A percentile compares a stretch with the other conserved stretches of the same genome.
Evolutionary conservation across 306 rosid species (phyloP).

Genomic region (Rosa lucieae): DNA sequence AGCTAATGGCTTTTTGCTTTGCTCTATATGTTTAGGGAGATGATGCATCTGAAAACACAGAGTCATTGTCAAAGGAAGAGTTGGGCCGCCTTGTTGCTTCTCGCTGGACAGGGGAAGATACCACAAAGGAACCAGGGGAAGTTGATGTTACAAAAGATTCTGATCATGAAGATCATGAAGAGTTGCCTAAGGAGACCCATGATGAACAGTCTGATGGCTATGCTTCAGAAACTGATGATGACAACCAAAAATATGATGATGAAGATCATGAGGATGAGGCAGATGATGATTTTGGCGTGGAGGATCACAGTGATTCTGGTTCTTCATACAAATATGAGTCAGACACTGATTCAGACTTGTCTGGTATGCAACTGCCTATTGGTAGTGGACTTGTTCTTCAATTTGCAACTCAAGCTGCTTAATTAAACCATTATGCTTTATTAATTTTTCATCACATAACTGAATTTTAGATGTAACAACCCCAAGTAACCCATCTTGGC

Average conservation of each 20-base stretch:
- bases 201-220: conserved; percentile 64
- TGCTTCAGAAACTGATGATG: conserved; percentile 88
- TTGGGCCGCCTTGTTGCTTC: conserved; percentile 98
- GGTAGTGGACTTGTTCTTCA: conserved; percentile 22
- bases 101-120: conserved; percentile 92
- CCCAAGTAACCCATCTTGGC: conserved; percentile 75
- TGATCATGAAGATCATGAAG: conserved; percentile 46
- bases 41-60: conserved; percentile 56
- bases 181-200: conserved; percentile 37
- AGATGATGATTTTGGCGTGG: conserved; percentile 59
- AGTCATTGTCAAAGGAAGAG: conserved; percentile 88
- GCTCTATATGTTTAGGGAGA: conserved; percentile 45
- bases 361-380: conserved; percentile 57
- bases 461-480: conserved; percentile 45
- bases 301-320: conserved; percentile 52
- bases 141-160: conserved; percentile 35
- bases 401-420: conserved; percentile 7
- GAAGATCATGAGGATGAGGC: conserved; percentile 47
- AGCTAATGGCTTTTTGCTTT: conserved; percentile 23
- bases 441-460: not conserved
- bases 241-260: conserved; percentile 53
- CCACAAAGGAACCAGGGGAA: conserved; percentile 46
- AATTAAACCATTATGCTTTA: not conserved
- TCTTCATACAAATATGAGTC: conserved; percentile 63
- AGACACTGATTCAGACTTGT: conserved; percentile 52